phyloP scores from a whole-genome alignment of 805 yeast species.

The Wickerhamiella australiensis region DNA sequence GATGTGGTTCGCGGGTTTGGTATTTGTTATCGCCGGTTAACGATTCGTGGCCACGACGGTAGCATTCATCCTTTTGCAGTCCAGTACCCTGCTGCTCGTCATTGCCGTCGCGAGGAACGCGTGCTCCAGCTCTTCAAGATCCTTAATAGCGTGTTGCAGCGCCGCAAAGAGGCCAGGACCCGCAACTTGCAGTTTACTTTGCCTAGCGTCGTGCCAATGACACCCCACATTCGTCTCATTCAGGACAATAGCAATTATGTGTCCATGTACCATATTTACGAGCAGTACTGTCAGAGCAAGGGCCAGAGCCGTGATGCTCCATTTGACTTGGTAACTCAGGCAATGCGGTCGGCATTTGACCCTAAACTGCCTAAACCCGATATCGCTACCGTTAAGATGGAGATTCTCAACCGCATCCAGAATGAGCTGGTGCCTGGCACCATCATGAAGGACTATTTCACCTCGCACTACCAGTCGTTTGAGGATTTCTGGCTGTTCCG shows the following conservation, averaged over 20 bases:
- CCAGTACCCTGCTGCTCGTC: conserved; percentile 96
- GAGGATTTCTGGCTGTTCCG: conserved; percentile 97
- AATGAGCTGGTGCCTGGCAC: conserved; percentile 74
- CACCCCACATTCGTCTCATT: conserved; percentile 86
- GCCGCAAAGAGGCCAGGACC: conserved; percentile 78
- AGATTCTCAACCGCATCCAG: conserved; percentile 82
- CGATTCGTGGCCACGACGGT: conserved; percentile 90
- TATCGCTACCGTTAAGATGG: conserved; percentile 74
- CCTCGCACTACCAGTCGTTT: conserved; percentile 55
- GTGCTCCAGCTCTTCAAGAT: conserved; percentile 84
- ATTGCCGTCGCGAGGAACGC: conserved; percentile 91
- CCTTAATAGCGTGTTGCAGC: conserved; percentile 65
- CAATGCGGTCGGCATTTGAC: conserved; percentile 84
- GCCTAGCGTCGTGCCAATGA: conserved; percentile 85
- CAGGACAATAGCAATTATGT: conserved; percentile 68
- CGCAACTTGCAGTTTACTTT: conserved; percentile 74
- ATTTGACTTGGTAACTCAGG: conserved; percentile 70
- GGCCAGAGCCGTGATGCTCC: conserved; percentile 81
- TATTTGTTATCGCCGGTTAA: conserved; percentile 77
- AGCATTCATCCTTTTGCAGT: conserved; percentile 85
- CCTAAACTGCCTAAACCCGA: conserved; percentile 91
- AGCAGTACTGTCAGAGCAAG: conserved; percentile 63
- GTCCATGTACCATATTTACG: conserved; percentile 74
- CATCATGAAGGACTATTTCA: conserved; percentile 67
- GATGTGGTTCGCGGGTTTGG: conserved; percentile 83